Evolutionary conservation across 2,329 filamentous ascomycete genomes (phyloP), one percentile per base, ranked within the genome.

Genomic region (Teratosphaeria epicoccoides): DNA sequence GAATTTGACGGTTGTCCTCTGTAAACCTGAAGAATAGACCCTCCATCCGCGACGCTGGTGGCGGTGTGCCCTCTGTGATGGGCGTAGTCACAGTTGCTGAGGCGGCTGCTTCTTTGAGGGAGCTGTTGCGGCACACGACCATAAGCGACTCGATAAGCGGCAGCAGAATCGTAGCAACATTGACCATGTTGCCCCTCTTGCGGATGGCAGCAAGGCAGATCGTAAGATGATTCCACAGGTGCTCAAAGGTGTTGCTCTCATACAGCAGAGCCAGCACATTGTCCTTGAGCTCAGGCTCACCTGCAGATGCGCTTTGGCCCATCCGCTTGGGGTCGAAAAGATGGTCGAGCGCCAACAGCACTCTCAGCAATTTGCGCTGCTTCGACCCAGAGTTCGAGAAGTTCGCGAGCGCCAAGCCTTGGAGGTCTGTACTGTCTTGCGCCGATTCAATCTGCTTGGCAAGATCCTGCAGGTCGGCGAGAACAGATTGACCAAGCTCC

Each of bases 71-170:
- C 22, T 85, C 82, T n/a, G 60, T 58, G n/a, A 52, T 43, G 7
- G 59, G 56, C 23, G 59, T 55, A n/a, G 58, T 47, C 12, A 84
- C 75, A 67, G 87, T 78, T 24, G 66, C 60, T 23, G 65, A 59
- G 4, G 77, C 59, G 1, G 77, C 70, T 24, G 81, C 73, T 55
- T 93, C 87, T 63, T 83, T 84, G 50, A 89, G 75, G 1, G 88
- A 86, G 7, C 89, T 95, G 69, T 97, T 97, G 76, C 97, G 98
- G 79, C 94, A 98, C 24, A 98, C 90, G 49, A 98, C 93, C 93
- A 98, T 98, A 55, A 98, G 76, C 5, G 90, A 88, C 70, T 98
- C 93, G 55, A 98, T 96, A 25, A 98, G 75, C 25, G 93, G 93
- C 29, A 97, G 76, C 24, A 98, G 78, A 57, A 97, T 97, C 0